These are phyloP conservation scores for Cicer arietinum DNA, from an alignment of 306 rosid genomes.

Conservation along the genomic window DNA sequence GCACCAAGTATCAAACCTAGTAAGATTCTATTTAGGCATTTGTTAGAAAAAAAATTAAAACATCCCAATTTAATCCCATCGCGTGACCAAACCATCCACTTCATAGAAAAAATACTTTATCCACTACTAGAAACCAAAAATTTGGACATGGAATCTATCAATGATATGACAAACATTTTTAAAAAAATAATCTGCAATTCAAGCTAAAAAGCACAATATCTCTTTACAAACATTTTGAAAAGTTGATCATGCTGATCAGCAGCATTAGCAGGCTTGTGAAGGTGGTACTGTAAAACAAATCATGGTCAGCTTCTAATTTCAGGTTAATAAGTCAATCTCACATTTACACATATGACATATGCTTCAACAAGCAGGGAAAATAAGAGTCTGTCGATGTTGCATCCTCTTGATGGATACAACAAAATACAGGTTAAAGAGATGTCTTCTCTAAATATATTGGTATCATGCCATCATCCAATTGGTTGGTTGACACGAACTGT, in stretches of 20 bases:
- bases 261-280: slow-evolving; percentile 1
- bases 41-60: neutral
- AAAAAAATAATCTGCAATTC: neutral
- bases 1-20: neutral
- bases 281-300: slow-evolving; percentile 1
- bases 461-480: slow-evolving; percentile 26
- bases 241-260: neutral
- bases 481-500: slow-evolving; percentile 21
- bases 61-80: neutral
- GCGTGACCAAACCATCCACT: neutral
- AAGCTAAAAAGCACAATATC: neutral
- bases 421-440: slow-evolving; percentile 11
- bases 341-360: neutral
- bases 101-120: neutral
- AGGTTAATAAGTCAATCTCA: slow-evolving; percentile 3
- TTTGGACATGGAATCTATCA: neutral
- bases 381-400: slow-evolving; percentile 19
- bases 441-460: slow-evolving; percentile 33
- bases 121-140: neutral
- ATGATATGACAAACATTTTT: slow-evolving; percentile 1
- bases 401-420: neutral
- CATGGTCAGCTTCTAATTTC: neutral
- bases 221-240: neutral
- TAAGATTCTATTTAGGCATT: neutral
- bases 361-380: slow-evolving; percentile 15